phyloP scores from a whole-genome alignment of 176 grass and related monocot genomes.

The Carex parvula region DNA sequence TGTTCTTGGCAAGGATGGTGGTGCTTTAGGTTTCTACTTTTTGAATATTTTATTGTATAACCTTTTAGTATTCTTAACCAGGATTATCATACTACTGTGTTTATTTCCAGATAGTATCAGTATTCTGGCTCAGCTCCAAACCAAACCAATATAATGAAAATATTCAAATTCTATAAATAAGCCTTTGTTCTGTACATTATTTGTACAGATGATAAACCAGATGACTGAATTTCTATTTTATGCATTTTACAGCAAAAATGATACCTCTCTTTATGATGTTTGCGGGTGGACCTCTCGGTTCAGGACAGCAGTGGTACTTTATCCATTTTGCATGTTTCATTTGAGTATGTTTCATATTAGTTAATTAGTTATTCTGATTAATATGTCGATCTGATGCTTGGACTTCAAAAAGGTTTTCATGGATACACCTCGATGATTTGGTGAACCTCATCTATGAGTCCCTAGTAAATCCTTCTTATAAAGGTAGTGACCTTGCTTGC shows the following conservation, averaged over 20 bases:
- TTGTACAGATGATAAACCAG: background rate
- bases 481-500: slow-evolving; percentile 34
- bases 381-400: background rate
- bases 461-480: slow-evolving; percentile 64
- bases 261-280: slow-evolving; percentile 98
- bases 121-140: background rate
- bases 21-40: slow-evolving; percentile 61
- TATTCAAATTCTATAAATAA: background rate
- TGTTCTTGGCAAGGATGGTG: slow-evolving; percentile 89
- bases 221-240: background rate
- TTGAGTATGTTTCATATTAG: background rate
- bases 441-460: slow-evolving; percentile 87
- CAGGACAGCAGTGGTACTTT: slow-evolving; percentile 63
- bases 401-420: slow-evolving; percentile 63
- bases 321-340: background rate
- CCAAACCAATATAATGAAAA: background rate
- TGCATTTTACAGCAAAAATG: slow-evolving; percentile 79
- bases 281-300: slow-evolving; percentile 79
- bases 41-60: background rate
- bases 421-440: slow-evolving; percentile 94
- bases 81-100: background rate
- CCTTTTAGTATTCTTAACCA: background rate
- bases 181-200: background rate
- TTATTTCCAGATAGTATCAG: background rate
- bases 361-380: background rate